Conservation (phyloP, 1,139 yeast genomes). For the Kurtzmaniella quercitrusa region DNA sequence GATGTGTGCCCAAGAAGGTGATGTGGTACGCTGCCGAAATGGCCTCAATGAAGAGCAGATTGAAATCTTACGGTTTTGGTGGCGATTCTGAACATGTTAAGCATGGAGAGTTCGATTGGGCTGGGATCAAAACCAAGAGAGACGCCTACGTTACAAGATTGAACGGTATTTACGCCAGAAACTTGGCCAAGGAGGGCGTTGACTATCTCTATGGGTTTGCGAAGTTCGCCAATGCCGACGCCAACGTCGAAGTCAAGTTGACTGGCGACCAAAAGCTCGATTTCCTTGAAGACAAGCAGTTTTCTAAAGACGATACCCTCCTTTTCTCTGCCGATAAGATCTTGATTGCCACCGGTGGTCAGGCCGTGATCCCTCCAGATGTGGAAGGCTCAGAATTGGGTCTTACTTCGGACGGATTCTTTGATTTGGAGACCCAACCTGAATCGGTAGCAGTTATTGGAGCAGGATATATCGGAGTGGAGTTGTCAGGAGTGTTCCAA, state of each 20-base stretch:
- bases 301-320: conserved; percentile 47
- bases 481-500: conserved; percentile 88
- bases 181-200: conserved; percentile 83
- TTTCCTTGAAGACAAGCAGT: conserved; percentile 27
- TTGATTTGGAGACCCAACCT: conserved; percentile 75
- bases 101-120: conserved; percentile 71
- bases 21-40: conserved; percentile 97
- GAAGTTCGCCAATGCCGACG: conserved; percentile 54
- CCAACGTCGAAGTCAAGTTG: conserved; percentile 71
- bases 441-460: conserved; percentile 92
- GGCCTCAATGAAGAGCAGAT: conserved; percentile 70
- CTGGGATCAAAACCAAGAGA: conserved; percentile 72
- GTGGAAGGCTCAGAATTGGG: conserved; percentile 84
- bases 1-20: conserved; percentile 97
- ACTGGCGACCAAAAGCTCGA: conserved; percentile 38
- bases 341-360: conserved; percentile 92
- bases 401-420: conserved; percentile 88
- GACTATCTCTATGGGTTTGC: conserved; percentile 89
- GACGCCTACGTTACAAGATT: conserved; percentile 85
- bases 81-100: conserved; percentile 48
- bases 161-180: conserved; percentile 89
- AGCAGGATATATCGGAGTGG: conserved; percentile 97
- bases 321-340: conserved; percentile 75
- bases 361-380: conserved; percentile 63
- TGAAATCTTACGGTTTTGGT: conserved; percentile 75